Base-by-base conservation (phyloP, 176 grass and related monocot species). In the bread wheat (Triticum aestivum) region DNA sequence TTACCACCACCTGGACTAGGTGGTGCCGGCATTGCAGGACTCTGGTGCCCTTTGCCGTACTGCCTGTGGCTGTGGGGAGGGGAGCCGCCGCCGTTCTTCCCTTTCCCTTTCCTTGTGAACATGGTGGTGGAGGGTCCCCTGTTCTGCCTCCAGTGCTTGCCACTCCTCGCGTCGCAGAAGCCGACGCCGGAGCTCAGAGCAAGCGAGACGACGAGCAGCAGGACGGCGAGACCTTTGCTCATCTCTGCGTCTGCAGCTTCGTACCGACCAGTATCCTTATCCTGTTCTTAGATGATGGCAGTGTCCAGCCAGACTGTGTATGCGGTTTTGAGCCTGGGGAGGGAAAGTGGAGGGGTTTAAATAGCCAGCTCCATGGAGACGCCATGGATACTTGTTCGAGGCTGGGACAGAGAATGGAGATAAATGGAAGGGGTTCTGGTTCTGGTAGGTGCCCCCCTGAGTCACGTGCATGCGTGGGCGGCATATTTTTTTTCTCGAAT, bases 21-120 rank as follows among this genome's bases (percentile, higher is more conserved):
- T 26, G 93, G 90, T 6, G 79, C 23, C 30, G 79, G 91, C 37
- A 79, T 51, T 70, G n/a, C 69, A n/a, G 88, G 82, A 82, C 34
- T 82, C 10, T 62, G 69, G 24, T 32, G 44, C 45, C 84, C 84
- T 78, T 79, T 87, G 67, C 73, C n/a, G 17, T 54, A 80, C 24
- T 87, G 83, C 64, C 56, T 89, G 26, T 54, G 51, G 51, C 45
- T 5, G 51, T 81, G 88, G 23, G 82, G 63, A 45, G 75, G 71
- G 14, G 49, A 52, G 5, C 14, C 49, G 26, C 82, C 34, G n/a
- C 83, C 45, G 20, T 7, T 74, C 88, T 95, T 98, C 3, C 74
- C 74, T 86, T 95, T 95, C 14, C 84, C 91, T 92, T 95, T 92
- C 17, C 91, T 91, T 73, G 69, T 89, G 12, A 89, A 11, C 79